Evolutionary conservation across 306 rosid genomes (phyloP).

Genomic region (Phaseolus lunatus): DNA sequence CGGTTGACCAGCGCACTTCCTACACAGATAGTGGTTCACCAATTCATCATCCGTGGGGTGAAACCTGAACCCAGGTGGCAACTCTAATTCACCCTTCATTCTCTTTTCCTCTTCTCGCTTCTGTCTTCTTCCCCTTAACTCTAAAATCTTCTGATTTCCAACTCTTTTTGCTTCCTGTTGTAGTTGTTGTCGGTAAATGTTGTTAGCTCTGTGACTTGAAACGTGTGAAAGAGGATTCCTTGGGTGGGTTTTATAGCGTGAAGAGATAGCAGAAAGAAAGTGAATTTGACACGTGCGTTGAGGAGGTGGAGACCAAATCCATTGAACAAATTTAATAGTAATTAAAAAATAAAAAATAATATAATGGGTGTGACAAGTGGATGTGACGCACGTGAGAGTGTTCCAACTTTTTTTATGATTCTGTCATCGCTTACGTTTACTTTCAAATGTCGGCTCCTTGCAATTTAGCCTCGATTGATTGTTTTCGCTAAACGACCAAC

Average conservation of each 20-base stretch:
- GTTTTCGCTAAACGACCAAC: neutral
- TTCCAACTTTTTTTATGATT: neutral
- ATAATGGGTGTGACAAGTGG: neutral
- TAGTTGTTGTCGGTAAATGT: too few relatives aligned
- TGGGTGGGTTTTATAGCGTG: slow-evolving; percentile 39
- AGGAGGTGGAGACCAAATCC: slow-evolving; percentile 33
- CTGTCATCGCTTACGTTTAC: slow-evolving; percentile 75
- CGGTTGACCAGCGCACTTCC: slow-evolving; percentile 72
- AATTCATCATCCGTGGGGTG: slow-evolving; percentile 95
- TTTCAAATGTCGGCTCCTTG: slow-evolving; percentile 36
- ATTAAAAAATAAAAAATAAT: neutral
- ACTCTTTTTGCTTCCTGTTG: neutral
- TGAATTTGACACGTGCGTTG: slow-evolving; percentile 57
- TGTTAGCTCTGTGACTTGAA: slow-evolving; percentile 13
- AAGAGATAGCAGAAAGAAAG: neutral
- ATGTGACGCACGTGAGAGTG: too few relatives aligned
- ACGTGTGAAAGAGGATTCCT: neutral
- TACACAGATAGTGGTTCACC: slow-evolving; percentile 75
- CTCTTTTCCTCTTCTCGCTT: neutral
- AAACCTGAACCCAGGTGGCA: slow-evolving; percentile 94
- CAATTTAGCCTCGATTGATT: slow-evolving; percentile 47
- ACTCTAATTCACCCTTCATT: slow-evolving; percentile 63
- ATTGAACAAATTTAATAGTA: neutral
- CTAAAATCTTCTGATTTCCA: neutral
- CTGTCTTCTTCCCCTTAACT: neutral